Conservation (phyloP, 148 eudicot genomes). For the Tetragonia tetragonoides region DNA sequence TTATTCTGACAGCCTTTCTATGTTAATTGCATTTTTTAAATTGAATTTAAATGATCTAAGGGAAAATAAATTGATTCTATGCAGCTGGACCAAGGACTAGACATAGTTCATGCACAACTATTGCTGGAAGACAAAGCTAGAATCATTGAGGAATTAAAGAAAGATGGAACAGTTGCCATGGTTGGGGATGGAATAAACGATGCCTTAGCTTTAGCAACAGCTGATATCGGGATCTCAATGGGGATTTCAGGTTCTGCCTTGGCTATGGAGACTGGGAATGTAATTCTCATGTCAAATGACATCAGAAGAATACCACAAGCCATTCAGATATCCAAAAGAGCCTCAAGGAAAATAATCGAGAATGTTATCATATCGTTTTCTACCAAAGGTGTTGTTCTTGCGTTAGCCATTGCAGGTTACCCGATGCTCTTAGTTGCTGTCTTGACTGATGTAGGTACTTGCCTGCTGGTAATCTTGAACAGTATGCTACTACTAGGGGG, state of each 20-base stretch:
- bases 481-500: conserved; percentile 42
- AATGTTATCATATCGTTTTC: conserved; percentile 37
- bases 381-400: conserved; percentile 38
- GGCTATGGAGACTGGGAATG: conserved; percentile 42
- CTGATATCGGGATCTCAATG: conserved; percentile 53
- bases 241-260: conserved; percentile 49
- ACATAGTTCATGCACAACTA: conserved; percentile 33
- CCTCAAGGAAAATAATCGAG: conserved; percentile 38
- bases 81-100: conserved; percentile 35
- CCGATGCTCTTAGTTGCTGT: conserved; percentile 45
- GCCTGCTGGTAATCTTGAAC: conserved; percentile 43
- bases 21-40: too few species aligned
- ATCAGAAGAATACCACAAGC: conserved; percentile 40
- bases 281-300: conserved; percentile 50
- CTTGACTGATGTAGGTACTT: conserved; percentile 47
- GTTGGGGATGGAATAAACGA: conserved; percentile 51
- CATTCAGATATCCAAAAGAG: conserved; percentile 34
- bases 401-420: conserved; percentile 39
- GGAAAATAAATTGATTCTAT: background rate
- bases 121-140: conserved; percentile 46
- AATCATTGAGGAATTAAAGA: conserved; percentile 33
- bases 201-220: conserved; percentile 44
- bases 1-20: background rate
- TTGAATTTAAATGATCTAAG: too few species aligned
- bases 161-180: conserved; percentile 40